Conservation (phyloP, 1,284 basidiomycete species). For the Puccinia coronata region DNA sequence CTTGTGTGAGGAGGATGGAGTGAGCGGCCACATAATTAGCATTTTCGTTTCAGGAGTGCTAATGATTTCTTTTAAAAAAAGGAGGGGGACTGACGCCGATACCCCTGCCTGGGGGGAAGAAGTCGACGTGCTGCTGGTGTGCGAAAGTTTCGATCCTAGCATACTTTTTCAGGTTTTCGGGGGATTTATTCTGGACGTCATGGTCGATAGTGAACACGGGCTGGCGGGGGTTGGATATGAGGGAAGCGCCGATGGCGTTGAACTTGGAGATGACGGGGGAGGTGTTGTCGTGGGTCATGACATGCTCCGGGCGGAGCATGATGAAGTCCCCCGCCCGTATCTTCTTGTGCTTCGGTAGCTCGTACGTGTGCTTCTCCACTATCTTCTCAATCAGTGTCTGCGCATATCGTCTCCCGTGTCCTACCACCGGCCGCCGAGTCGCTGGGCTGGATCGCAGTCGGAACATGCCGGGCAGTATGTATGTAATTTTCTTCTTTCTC, state of each 20-base stretch:
- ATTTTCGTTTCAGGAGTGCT: background rate
- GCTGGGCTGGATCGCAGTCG: background rate
- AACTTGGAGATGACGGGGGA: constrained; percentile 67
- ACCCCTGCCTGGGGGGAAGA: constrained; percentile 96
- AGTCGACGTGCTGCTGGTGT: constrained; percentile 81
- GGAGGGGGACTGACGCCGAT: constrained; percentile 67
- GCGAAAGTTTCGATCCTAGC: constrained; percentile 89
- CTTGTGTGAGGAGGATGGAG: constrained; percentile 5
- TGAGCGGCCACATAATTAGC: too few relatives aligned
- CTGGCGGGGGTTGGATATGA: constrained; percentile 77
- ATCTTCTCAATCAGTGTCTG: constrained; percentile 97
- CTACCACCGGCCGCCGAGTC: background rate
- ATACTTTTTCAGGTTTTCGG: constrained; percentile 94
- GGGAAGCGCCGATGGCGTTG: constrained; percentile 87
- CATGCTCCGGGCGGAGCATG: constrained; percentile 88
- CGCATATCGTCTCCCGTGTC: background rate
- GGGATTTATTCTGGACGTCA: constrained; percentile 93
- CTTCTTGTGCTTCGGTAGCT: constrained; percentile 71
- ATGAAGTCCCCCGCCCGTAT: constrained; percentile 95
- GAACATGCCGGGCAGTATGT: background rate
- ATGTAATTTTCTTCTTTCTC: too few relatives aligned
- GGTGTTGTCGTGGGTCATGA: constrained; percentile 49
- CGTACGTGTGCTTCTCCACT: constrained; percentile 94
- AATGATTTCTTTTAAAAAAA: background rate
- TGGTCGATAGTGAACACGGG: constrained; percentile 97